Base-by-base conservation (phyloP, 805 yeast genomes). In the Zygoascus flipseniorum region DNA sequence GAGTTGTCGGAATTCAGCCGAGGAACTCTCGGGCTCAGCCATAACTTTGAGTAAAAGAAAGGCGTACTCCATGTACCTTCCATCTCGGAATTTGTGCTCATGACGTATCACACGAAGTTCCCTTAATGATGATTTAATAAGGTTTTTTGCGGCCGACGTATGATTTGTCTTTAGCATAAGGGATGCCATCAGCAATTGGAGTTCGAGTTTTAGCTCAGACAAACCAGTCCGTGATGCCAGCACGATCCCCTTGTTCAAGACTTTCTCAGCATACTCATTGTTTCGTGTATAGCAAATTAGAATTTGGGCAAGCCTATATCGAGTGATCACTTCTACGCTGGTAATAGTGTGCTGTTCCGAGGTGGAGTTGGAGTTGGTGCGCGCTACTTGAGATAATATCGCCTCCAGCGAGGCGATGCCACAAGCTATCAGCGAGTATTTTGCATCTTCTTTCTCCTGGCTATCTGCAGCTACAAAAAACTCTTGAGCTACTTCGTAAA, bases 161-260 rank as follows among this genome's bases (percentile, higher is more conserved):
- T 37, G 47, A 16, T 43, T 31, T 11, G 16, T 20, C 18, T 18
- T 23, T 4, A 18, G 18, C 8, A 42, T 23, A 5, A 48, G 28
- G 39, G 35, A 50, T 9, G 48, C 41, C 41, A 47, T 39, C 6
- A 56, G 43, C 43, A 53, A 44, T 19, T 51, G 54, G 19, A 50
- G 28, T 31, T 46, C 18, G 31, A 50, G 20, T 39, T 37, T 26
- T 26, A 28, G 37, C 9, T 23, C 49, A 18, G 35, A 18, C 23
- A 45, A 32, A 26, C 47, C 39, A 23, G 35, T 13, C 48, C 47
- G 31, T 16, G 35, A 20, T 13, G 54, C 49, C 32, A 50, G 19
- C 37, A 52, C 8, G 48, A 55, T 43, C 26, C 56, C 51, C 50
- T 28, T 50, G 19, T 39, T 41, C 43, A 54, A 5, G 45, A 54